Percentiles rank a stretch among this genome's conserved stretches.
phyloP scores from a whole-genome alignment of 2,329 filamentous ascomycete species.

The Curvularia sp. region DNA sequence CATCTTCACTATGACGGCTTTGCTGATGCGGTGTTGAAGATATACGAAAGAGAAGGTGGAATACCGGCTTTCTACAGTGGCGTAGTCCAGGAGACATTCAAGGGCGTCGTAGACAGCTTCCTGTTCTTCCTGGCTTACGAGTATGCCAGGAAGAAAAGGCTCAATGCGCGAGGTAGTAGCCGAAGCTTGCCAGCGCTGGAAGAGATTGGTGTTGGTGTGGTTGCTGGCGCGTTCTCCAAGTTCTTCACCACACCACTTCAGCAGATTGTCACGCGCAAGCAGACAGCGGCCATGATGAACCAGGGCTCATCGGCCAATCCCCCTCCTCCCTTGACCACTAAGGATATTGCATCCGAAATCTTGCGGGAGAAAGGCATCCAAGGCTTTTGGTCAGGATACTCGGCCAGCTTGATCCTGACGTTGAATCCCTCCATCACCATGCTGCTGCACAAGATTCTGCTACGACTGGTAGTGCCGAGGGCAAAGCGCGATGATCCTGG shows the following conservation, averaged over 20 bases:
- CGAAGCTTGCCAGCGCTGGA: conserved; percentile 67
- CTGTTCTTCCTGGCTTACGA: conserved; percentile 87
- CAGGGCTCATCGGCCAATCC: conserved; percentile 45
- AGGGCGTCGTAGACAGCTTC: conserved; percentile 72
- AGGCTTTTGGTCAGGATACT: conserved; percentile 90
- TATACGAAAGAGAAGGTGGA: conserved; percentile 75
- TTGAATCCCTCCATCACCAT: conserved; percentile 89
- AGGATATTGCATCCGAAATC: conserved; percentile 70
- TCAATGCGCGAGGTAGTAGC: conserved; percentile 33
- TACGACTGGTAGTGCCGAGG: conserved; percentile 64
- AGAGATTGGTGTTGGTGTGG: conserved; percentile 75
- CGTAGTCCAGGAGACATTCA: conserved; percentile 52
- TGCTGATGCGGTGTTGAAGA: conserved; percentile 72
- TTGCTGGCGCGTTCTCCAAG: conserved; percentile 77
- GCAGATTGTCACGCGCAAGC: conserved; percentile 82
- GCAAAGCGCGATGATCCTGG: conserved; percentile 61
- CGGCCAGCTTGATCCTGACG: conserved; percentile 78
- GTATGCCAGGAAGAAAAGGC: conserved; percentile 57
- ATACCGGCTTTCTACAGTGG: conserved; percentile 69
- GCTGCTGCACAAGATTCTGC: conserved; percentile 76
- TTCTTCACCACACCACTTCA: conserved; percentile 80
- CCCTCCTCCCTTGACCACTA: conserved; percentile 47
- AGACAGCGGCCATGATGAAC: conserved; percentile 67
- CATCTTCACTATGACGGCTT: conserved; percentile 68
- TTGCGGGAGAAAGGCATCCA: conserved; percentile 70